phyloP scores from a whole-genome alignment of 805 yeast genomes.

The Schwanniomyces polymorphus region DNA sequence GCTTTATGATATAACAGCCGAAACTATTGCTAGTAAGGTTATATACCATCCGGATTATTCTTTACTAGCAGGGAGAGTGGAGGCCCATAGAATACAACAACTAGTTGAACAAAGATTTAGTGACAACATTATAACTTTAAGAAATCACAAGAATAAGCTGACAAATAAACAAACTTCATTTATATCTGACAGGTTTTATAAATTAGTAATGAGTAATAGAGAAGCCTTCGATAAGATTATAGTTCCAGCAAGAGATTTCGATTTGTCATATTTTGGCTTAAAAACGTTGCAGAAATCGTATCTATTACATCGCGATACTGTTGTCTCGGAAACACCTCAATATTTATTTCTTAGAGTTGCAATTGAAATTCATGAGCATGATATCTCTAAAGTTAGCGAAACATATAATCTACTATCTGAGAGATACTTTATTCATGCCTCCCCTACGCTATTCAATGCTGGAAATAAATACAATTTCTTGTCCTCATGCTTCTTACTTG shows the following conservation, averaged over 20 bases:
- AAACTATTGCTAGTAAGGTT: constrained; percentile 32
- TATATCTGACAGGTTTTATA: constrained; percentile 66
- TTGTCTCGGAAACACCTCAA: constrained; percentile 90
- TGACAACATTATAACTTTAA: constrained; percentile 19
- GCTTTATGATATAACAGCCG: constrained; percentile 29
- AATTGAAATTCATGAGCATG: constrained; percentile 79
- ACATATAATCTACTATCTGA: constrained; percentile 87
- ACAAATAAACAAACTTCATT: constrained; percentile 43
- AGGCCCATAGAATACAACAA: constrained; percentile 26
- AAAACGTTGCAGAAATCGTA: constrained; percentile 91
- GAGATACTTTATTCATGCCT: constrained; percentile 88
- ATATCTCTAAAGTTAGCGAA: constrained; percentile 66
- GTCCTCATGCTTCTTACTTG: constrained; percentile 89
- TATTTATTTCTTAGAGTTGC: constrained; percentile 89
- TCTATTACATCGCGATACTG: constrained; percentile 51
- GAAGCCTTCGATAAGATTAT: constrained; percentile 73
- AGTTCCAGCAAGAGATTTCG: constrained; percentile 74
- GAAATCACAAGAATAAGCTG: constrained; percentile 8
- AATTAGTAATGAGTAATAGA: constrained; percentile 61
- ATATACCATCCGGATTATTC: constrained; percentile 37
- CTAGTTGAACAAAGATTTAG: constrained; percentile 19
- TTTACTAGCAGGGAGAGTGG: constrained; percentile 37
- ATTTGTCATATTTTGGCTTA: constrained; percentile 82
- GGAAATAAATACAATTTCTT: constrained; percentile 84
- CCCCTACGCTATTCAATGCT: constrained; percentile 92